These are phyloP conservation scores for Calonectria multiphialidica DNA, from an alignment of 2,329 filamentous ascomycete species.

Conservation along the genomic window DNA sequence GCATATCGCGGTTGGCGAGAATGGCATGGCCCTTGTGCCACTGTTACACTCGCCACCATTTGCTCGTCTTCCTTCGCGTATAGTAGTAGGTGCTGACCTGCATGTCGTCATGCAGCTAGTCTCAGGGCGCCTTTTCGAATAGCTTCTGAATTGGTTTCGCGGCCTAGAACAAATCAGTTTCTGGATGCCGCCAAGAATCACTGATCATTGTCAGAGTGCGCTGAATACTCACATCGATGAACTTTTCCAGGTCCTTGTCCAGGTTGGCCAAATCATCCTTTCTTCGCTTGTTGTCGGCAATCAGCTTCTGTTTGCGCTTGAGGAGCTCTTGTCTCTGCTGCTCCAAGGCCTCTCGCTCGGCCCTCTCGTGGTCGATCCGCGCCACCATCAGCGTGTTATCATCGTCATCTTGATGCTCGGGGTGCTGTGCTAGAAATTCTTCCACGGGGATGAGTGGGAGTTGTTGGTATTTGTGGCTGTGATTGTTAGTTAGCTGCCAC, in stretches of 20 bases:
- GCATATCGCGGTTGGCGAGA: background rate
- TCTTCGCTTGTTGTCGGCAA: slow-evolving; percentile 85
- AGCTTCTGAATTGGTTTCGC: slow-evolving; percentile 90
- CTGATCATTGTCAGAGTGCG: background rate
- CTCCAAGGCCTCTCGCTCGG: slow-evolving; percentile 86
- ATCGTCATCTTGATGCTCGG: slow-evolving; percentile 78
- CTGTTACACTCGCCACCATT: background rate
- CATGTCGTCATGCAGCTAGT: background rate
- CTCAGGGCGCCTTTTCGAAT: slow-evolving; percentile 79
- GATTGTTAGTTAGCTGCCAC: slow-evolving; percentile 18
- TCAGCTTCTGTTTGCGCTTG: slow-evolving; percentile 73
- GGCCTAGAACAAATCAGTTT: slow-evolving; percentile 64
- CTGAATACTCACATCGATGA: slow-evolving; percentile 80
- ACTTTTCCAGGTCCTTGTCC: slow-evolving; percentile 92
- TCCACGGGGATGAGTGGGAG: slow-evolving; percentile 87
- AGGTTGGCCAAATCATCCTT: slow-evolving; percentile 93
- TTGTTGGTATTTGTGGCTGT: slow-evolving; percentile 88
- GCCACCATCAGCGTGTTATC: slow-evolving; percentile 90
- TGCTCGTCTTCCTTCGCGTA: background rate
- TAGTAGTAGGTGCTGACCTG: background rate
- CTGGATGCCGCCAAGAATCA: background rate
- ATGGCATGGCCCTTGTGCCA: background rate
- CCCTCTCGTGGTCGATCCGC: slow-evolving; percentile 90
- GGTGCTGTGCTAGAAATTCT: slow-evolving; percentile 82
- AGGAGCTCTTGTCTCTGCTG: slow-evolving; percentile 83